Evolutionary conservation across 257 asterid genomes (phyloP), one percentile per base, ranked within the genome.

Genomic region (Jacaranda mimosifolia): DNA sequence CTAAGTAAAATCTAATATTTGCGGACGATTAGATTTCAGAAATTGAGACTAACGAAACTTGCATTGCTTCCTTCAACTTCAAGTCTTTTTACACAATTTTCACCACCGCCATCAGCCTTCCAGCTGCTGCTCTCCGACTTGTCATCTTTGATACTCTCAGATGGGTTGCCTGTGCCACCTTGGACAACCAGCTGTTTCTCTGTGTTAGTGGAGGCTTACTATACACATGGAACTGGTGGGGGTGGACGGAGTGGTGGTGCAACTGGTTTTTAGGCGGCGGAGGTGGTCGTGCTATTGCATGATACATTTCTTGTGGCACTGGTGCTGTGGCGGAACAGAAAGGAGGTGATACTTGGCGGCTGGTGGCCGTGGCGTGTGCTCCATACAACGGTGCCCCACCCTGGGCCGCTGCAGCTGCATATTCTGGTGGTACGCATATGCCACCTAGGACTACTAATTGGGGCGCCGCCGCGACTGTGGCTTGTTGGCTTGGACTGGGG

Each of bases 401-500:
- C 19, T 85, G 88, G 40, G 88, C 87, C 0, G 86, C 88, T 0
- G 87, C 87, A 2, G 94, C 84, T 74, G 96, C 92, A n/a, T n/a
- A n/a, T n/a, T n/a, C n/a, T n/a, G n/a, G n/a, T n/a, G n/a, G n/a
- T n/a, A n/a, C n/a, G n/a, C n/a, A n/a, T n/a, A n/a, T n/a, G n/a
- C n/a, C n/a, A n/a, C n/a, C n/a, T n/a, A n/a, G n/a, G n/a, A n/a
- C n/a, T n/a, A n/a, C n/a, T n/a, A n/a, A n/a, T n/a, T n/a, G n/a
- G n/a, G 92, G 89, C 19, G 89, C 76, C 21, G 83, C 51, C 0
- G 88, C 17, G 10, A 82, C 82, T 26, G 89, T 68, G 7, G 75
- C 76, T 79, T 86, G 97, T 73, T 87, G 86, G 75, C 85, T 87
- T 56, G 97, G 91, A 72, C 90, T 80, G 42, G 91, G 91, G 81